Base-by-base conservation (phyloP, 2,329 filamentous ascomycete genomes). In the Nemania sp. region DNA sequence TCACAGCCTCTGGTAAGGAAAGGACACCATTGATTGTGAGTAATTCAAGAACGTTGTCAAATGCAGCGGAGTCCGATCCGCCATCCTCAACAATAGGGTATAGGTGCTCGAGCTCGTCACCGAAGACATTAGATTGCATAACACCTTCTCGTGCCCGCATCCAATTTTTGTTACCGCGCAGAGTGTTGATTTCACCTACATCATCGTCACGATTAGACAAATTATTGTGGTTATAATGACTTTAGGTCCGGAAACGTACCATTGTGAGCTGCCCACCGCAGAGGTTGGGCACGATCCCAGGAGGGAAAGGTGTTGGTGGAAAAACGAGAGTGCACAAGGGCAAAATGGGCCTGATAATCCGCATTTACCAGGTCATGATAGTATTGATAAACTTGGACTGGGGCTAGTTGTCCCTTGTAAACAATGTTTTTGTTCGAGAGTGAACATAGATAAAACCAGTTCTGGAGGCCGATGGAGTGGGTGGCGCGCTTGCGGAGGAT, bases 151-250 rank as follows among this genome's bases (percentile, higher is more conserved):
- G 89, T 64, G 94, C 94, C 69, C 93, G 90, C 94, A 98, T 98
- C 94, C 94, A 98, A 80, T 98, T 98, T 84, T 98, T 98, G 82
- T 98, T 98, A 63, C 94, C 94, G 74, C 94, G 90, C 64, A 98
- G 81, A 1, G 94, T 98, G 78, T 98, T 98, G 75, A 98, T 98
- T 80, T 98, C 94, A 83, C 82, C 82, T 84, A 71, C 67, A 57
- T 55, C 53, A 18, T 59, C 48, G 57, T 70, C 61, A 35, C 32
- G 59, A 58, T 56, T 58, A 57, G 42, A 52, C 32, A 5, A n/a
- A 1, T 29, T 55, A 17, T 40, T 46, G 13, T 40, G 34, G 54
- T 55, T 21, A 61, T 20, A 12, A n/a, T 39, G 32, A 53, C 21
- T 57, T 13, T 32, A 37, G 62, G 69, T 35, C 56, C 9, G 18